Base-by-base conservation (phyloP, 1,284 basidiomycete genomes). In the Ceratobasidium sp. region DNA sequence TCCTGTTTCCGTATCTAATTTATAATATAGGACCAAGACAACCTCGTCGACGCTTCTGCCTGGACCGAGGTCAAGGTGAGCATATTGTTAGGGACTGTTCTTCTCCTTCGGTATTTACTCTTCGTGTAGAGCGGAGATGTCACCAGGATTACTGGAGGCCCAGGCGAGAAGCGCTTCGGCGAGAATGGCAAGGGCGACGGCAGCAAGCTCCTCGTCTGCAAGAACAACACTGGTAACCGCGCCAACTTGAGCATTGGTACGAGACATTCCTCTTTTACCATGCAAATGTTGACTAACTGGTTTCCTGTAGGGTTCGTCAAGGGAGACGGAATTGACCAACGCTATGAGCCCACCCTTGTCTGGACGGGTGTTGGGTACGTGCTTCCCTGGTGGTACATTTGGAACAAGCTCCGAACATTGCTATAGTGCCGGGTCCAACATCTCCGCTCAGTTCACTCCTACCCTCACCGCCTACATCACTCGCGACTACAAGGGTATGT, bases 221-320 rank as follows among this genome's bases (percentile, higher is more conserved):
- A 73, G 50, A 73, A 73, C 41, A 63, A 73, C 59, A 73, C 56
- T 48, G 17, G 50, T n/a, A 19, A 22, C 2, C 45, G 71, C 17
- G 71, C 71, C n/a, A 59, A 73, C 41, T 19, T 73, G 27, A 73
- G 71, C 50, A 63, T 73, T 48, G 67, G 67, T 72, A 59, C 22
- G 50, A 36, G 19, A 53, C n/a, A n/a, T 44, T 22, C 62, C n/a
- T 11, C 0, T 22, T 31, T 31, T 27, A 17, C 8, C 2, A 54
- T n/a, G n/a, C 14, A 27, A n/a, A 51, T n/a, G n/a, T 11, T 41
- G 31, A 50, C 66, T 54, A 33, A 50, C 7, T 29, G 5, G 15
- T n/a, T 41, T n/a, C 15, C 0, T 41, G 31, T 5, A 71, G 66
- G 66, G 1, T 71, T 71, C 24, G 54, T 71, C 14, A 57, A 48